Conservation (phyloP, 768 basidiomycete genomes). For the Imleria badia region DNA sequence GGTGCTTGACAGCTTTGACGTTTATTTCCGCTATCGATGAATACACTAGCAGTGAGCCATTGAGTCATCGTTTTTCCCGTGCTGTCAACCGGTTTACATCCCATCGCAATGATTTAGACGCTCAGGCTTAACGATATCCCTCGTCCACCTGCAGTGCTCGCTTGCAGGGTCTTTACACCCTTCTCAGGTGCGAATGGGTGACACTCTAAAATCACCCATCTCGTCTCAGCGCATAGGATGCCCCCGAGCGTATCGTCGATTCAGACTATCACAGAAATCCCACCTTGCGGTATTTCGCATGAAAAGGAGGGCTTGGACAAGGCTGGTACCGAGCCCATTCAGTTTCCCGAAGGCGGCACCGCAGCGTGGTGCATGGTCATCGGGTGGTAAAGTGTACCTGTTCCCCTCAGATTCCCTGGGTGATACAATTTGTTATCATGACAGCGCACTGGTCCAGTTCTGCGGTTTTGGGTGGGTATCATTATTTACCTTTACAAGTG, state of each 20-base stretch:
- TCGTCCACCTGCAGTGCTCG: no score
- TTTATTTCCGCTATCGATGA: not conserved
- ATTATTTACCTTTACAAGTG: not conserved
- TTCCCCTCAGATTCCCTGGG: not conserved
- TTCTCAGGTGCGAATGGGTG: not conserved
- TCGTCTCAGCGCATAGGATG: slow-evolving; percentile 1
- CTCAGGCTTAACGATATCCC: no score
- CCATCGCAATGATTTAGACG: not conserved
- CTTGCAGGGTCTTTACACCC: not conserved
- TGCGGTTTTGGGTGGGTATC: slow-evolving; percentile 33
- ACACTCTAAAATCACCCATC: not conserved
- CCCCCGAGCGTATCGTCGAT: slow-evolving; percentile 1
- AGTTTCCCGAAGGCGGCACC: slow-evolving; percentile 30
- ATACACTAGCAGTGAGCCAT: not conserved
- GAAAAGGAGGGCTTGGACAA: not conserved
- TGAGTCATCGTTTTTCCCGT: not conserved
- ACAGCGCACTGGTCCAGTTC: slow-evolving; percentile 32
- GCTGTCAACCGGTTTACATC: not conserved
- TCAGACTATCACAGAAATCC: not conserved
- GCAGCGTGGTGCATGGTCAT: slow-evolving; percentile 26
- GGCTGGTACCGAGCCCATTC: not conserved
- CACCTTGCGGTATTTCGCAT: not conserved
- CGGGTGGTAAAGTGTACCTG: slow-evolving; percentile 19
- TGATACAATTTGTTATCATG: not conserved
- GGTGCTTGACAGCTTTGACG: not conserved